Percentiles rank a stretch among this genome's conserved stretches.
phyloP scores from a whole-genome alignment of 225 moss, liverwort and hornwort genomes.

The Marchantia polymorpha region DNA sequence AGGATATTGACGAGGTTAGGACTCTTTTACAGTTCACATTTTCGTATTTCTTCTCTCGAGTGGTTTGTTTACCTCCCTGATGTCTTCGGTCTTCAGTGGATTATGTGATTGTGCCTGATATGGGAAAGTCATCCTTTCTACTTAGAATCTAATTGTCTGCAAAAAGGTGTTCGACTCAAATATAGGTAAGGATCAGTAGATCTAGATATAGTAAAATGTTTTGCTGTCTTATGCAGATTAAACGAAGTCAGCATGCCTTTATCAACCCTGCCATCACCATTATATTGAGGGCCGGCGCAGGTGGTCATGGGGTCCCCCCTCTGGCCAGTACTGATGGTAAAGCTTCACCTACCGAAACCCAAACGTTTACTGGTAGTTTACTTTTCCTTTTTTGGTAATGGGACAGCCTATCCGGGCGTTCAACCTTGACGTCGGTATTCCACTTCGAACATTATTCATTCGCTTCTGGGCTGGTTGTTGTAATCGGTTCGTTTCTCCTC shows the following conservation, averaged over 20 bases:
- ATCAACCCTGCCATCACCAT: constrained; percentile 90
- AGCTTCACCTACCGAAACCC: not conserved
- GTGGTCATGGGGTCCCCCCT: constrained; percentile 89
- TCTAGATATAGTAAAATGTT: not conserved
- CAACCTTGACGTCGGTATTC: not conserved
- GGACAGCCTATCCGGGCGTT: too few species aligned
- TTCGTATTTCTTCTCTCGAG: too few species aligned
- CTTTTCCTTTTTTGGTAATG: not conserved
- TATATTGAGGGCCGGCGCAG: constrained; percentile 73
- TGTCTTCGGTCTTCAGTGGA: not conserved
- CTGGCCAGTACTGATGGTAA: constrained; percentile 81
- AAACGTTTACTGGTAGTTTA: not conserved
- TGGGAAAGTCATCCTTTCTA: not conserved
- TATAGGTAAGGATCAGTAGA: not conserved
- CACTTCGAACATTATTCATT: not conserved
- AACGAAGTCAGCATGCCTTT: constrained; percentile 83
- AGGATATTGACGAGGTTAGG: constrained; percentile 85
- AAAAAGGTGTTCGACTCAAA: not conserved
- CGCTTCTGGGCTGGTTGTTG: not conserved
- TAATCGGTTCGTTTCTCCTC: not conserved
- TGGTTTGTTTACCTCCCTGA: too few species aligned
- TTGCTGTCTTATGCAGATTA: constrained; percentile 52
- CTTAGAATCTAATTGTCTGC: not conserved
- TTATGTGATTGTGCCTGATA: not conserved
- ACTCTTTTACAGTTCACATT: not conserved